Base-by-base conservation (phyloP, 73 alveolate species). In the Loxodes magnus region DNA sequence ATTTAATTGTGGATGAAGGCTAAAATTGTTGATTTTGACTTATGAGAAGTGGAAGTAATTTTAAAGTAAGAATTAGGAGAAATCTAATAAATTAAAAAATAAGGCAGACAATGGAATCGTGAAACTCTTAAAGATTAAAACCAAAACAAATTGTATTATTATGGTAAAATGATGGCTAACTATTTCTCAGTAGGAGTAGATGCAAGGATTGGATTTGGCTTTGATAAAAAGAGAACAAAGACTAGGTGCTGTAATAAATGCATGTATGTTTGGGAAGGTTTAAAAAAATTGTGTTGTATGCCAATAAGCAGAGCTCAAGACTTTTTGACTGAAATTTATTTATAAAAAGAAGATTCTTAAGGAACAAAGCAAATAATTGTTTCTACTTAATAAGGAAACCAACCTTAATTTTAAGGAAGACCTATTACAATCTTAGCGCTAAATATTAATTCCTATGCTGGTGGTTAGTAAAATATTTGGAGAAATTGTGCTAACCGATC, bases 171-270 rank as follows among this genome's bases (percentile, higher is more conserved):
- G 9, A 82, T 90, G 84, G 62, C 90, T 20, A 88, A 90, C 64
- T 90, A 88, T 58, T 78, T 90, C 60, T 57, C 87, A 4, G 60
- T 90, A 31, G 98, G 98, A 9, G 77, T 76, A 25, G 98, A 90
- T 63, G 96, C 98, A 7, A 67, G 94, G 59, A 72, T 79, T n/a
- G 98, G 96, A 7, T 56, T 66, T 34, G 88, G 84, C 1, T 90
- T 90, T 51, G 96, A 86, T 34, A 71, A 67, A 51, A 67, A 68
- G 42, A 59, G 96, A 62, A 79, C 95, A 5, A 56, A 71, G 34
- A 51, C 55, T 41, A 35, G 80, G 31, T 49, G 49, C 35, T 77
- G 80, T 31, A 86, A 90, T 82, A 77, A 79, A 62, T 51, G 71
- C 27, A 56, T 84, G 23, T 90, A 90, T 77, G 92, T 82, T 5